Percentiles rank a stretch among this genome's conserved stretches.
phyloP scores from a whole-genome alignment of 2,329 filamentous ascomycete genomes.

The Aspergillus aculeatus region DNA sequence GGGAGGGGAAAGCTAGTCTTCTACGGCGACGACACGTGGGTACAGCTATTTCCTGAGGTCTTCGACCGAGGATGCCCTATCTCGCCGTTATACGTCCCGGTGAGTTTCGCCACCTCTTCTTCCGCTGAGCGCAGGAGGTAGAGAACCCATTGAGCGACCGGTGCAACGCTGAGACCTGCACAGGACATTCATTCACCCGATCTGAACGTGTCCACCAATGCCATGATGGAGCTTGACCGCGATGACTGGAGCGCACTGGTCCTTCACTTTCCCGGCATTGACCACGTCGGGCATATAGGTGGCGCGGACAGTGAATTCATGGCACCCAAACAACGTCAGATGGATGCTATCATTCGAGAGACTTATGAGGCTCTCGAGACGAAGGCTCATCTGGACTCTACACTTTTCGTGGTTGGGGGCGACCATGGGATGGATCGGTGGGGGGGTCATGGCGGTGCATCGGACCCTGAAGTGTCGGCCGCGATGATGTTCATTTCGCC shows the following conservation, averaged over 20 bases:
- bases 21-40: too few species aligned
- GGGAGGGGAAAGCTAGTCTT: too few species aligned
- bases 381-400: background rate
- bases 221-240: background rate
- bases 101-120: too few species aligned
- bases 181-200: too few species aligned
- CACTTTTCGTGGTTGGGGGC: background rate
- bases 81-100: too few species aligned
- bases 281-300: constrained; percentile 2
- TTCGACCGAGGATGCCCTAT: too few species aligned
- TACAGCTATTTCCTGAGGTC: too few species aligned
- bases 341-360: too few species aligned
- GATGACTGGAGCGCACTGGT: constrained; percentile 6
- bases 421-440: constrained; percentile 4
- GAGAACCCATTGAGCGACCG: too few species aligned
- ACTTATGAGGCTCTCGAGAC: too few species aligned
- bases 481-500: constrained; percentile 4
- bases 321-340: background rate
- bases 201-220: background rate
- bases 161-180: too few species aligned
- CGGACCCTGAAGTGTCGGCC: background rate
- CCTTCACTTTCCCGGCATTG: constrained; percentile 4
- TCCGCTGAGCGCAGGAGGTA: too few species aligned
- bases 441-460: constrained; percentile 1
- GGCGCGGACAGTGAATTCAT: background rate